A percentile compares a stretch with the other conserved stretches of the same genome.
phyloP scores from a whole-genome alignment of 345 rosid species.

The Murraya paniculata region DNA sequence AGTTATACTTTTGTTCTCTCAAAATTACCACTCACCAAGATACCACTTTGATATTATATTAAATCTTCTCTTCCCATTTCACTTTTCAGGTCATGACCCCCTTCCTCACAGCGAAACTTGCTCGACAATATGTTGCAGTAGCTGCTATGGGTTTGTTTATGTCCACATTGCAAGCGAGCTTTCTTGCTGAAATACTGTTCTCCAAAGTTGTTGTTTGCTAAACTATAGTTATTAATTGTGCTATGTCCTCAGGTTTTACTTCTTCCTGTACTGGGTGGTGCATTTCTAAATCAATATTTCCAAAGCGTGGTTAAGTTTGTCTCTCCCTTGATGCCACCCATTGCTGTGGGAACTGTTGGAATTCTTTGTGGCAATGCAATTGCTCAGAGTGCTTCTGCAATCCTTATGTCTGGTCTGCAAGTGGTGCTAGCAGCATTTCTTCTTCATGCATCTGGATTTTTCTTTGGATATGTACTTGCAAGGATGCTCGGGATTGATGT shows the following conservation, averaged over 20 bases:
- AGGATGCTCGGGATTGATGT: conserved; percentile 57
- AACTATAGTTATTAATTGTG: not conserved
- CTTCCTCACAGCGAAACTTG: conserved; percentile 78
- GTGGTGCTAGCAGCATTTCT: conserved; percentile 60
- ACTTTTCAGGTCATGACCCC: conserved; percentile 82
- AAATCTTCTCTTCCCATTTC: conserved; percentile 6
- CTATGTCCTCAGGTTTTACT: conserved; percentile 60
- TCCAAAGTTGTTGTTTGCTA: not conserved
- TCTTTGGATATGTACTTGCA: conserved; percentile 79
- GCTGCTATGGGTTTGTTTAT: conserved; percentile 66
- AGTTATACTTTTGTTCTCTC: not conserved
- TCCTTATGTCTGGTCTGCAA: conserved; percentile 70
- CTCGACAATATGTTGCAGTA: conserved; percentile 79
- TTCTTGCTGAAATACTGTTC: conserved; percentile 2
- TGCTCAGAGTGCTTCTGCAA: conserved; percentile 69
- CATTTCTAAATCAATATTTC: conserved; percentile 79
- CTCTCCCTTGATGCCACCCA: conserved; percentile 79
- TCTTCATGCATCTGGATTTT: conserved; percentile 82
- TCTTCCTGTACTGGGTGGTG: conserved; percentile 83
- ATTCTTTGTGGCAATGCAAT: conserved; percentile 79
- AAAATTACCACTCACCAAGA: not conserved
- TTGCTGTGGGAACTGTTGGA: conserved; percentile 83
- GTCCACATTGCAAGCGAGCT: conserved; percentile 73
- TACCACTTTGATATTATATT: not conserved
- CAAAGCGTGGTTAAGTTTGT: conserved; percentile 62